Percentiles rank a stretch among this genome's conserved stretches.
Evolutionary conservation across 768 basidiomycete species (phyloP).

Genomic region (Boletales sp.): DNA sequence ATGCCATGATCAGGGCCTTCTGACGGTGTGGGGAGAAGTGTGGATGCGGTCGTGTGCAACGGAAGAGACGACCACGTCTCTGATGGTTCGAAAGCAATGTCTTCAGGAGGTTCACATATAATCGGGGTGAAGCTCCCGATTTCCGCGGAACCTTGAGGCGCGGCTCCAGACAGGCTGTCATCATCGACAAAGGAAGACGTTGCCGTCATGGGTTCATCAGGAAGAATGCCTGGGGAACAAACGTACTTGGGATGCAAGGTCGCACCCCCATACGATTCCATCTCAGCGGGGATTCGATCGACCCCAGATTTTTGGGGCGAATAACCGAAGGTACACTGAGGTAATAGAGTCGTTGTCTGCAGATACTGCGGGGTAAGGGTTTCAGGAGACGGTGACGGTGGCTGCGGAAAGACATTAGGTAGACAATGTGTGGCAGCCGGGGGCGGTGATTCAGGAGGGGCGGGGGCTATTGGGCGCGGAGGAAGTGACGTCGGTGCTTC

Average conservation of each 20-base stretch:
- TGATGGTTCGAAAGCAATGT: conserved; percentile 19
- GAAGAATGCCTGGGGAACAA: conserved; percentile 13
- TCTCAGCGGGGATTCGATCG: conserved; percentile 20
- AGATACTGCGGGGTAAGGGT: conserved; percentile 24
- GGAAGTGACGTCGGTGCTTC: conserved; percentile 18
- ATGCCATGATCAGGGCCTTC: conserved; percentile 13
- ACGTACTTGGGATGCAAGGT: conserved; percentile 14
- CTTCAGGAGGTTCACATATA: conserved; percentile 30
- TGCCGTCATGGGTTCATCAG: conserved; percentile 14
- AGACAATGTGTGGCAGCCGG: conserved; percentile 8
- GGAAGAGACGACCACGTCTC: conserved; percentile 14
- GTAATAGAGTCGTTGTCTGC: conserved; percentile 25
- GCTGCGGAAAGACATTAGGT: conserved; percentile 15
- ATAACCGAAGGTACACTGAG: conserved; percentile 19
- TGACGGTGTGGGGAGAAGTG: conserved; percentile 11
- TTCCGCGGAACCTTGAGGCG: conserved; percentile 21
- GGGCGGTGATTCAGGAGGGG: conserved; percentile 13
- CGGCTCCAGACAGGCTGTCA: conserved; percentile 8
- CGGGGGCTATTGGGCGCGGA: conserved; percentile 18
- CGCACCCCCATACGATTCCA: conserved; percentile 12
- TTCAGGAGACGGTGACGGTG: conserved; percentile 11
- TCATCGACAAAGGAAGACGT: conserved; percentile 10
- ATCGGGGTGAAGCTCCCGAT: conserved; percentile 23
- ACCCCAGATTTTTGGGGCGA: conserved; percentile 26
- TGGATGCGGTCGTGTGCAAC: conserved; percentile 9